Conservation (phyloP, 768 basidiomycete genomes). For the Amanita pseudoporphyria region DNA sequence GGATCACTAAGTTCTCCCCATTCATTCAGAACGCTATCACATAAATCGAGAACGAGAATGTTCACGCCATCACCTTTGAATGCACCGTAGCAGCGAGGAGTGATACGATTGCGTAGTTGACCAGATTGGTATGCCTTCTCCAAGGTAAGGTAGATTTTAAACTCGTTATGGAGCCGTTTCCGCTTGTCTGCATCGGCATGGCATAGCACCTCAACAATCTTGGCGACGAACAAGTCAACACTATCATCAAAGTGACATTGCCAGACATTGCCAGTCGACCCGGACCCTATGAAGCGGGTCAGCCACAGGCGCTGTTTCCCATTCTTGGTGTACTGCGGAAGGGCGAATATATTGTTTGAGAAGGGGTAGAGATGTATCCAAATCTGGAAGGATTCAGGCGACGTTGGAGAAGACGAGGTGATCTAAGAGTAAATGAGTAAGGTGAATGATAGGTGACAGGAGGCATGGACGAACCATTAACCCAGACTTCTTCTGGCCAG, state of each 20-base stretch:
- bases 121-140: slow-evolving; percentile 13
- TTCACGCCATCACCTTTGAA: slow-evolving; percentile 10
- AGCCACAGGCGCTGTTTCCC: slow-evolving; percentile 13
- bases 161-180: slow-evolving; percentile 13
- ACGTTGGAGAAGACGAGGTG: slow-evolving; percentile 12
- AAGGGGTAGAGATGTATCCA: slow-evolving; percentile 9
- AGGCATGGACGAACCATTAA: slow-evolving; percentile 10
- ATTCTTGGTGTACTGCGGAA: slow-evolving; percentile 11
- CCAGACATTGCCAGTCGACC: slow-evolving; percentile 16
- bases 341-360: slow-evolving; percentile 13
- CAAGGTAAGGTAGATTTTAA: slow-evolving; percentile 13
- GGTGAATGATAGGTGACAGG: slow-evolving; percentile 4
- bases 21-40: slow-evolving; percentile 12
- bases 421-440: slow-evolving; percentile 9
- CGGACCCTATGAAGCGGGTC: slow-evolving; percentile 12
- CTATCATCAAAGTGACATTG: slow-evolving; percentile 14
- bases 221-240: slow-evolving; percentile 11
- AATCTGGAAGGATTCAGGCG: slow-evolving; percentile 11
- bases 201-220: slow-evolving; percentile 12
- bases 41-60: slow-evolving; percentile 15
- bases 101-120: slow-evolving; percentile 11
- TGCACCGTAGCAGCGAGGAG: slow-evolving; percentile 15
- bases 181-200: slow-evolving; percentile 10
- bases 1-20: slow-evolving; percentile 12
- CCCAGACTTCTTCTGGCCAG: slow-evolving; percentile 3